Percentiles rank a stretch among this genome's conserved stretches.
Evolutionary conservation across 768 basidiomycete species (phyloP).

Genomic region (Phanerochaete sordida): DNA sequence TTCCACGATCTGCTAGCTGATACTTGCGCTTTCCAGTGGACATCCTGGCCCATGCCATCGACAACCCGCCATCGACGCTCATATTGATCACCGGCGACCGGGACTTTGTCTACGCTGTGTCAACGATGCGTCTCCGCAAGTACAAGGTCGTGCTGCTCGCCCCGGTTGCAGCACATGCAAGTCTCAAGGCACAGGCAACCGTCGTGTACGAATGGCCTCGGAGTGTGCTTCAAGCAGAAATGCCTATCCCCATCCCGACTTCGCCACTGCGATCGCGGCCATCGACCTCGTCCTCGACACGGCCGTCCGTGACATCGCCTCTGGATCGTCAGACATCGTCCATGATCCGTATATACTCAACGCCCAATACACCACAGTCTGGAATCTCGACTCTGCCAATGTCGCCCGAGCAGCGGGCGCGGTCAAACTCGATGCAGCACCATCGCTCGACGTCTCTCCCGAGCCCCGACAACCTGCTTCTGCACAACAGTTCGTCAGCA

Average conservation of each 20-base stretch:
- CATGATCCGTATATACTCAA: not conserved
- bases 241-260: constrained; percentile 24
- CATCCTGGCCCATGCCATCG: constrained; percentile 64
- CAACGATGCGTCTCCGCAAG: constrained; percentile 35
- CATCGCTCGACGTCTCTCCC: not conserved
- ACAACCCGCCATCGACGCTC: constrained; percentile 50
- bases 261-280: not conserved
- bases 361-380: not conserved
- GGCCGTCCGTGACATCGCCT: not conserved
- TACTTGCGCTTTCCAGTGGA: constrained; percentile 45
- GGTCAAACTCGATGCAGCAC: not conserved
- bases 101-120: constrained; percentile 62
- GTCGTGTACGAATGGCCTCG: constrained; percentile 57
- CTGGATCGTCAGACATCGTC: not conserved
- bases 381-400: not conserved
- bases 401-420: not conserved
- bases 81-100: constrained; percentile 65
- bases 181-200: constrained; percentile 52
- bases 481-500: too few species aligned
- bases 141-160: constrained; percentile 12
- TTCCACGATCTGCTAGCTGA: not conserved
- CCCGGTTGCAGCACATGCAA: constrained; percentile 42
- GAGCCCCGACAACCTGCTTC: not conserved
- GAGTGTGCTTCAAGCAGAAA: constrained; percentile 38
- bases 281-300: not conserved